Conservation (phyloP, 169 alveolate species). For the Plasmodium vinckei region DNA sequence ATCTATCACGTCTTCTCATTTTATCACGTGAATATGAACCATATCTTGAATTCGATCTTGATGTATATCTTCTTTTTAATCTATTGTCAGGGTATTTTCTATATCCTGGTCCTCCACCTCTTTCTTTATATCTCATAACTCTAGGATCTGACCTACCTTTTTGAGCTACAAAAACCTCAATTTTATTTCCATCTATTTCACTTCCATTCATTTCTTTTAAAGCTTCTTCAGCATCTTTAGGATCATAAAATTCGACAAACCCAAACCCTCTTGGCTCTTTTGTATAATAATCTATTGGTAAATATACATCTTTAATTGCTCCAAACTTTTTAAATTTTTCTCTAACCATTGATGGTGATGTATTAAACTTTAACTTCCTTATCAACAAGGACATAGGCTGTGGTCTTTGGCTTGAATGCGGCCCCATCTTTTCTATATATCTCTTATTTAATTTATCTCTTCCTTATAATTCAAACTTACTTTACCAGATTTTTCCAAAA, state of each 20-base stretch:
- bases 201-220: conserved; percentile 87
- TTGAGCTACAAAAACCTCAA: conserved; percentile 85
- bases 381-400: conserved; percentile 87
- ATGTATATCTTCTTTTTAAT: conserved; percentile 50
- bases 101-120: conserved; percentile 39
- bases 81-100: conserved; percentile 54
- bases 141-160: conserved; percentile 86
- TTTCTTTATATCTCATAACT: conserved; percentile 71
- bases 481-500: too few species aligned
- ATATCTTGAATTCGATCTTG: conserved; percentile 49
- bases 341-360: conserved; percentile 89
- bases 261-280: conserved; percentile 93
- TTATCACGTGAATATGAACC: conserved; percentile 68
- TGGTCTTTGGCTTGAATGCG: conserved; percentile 66
- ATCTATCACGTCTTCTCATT: conserved; percentile 65
- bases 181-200: conserved; percentile 83
- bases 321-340: conserved; percentile 88
- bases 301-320: conserved; percentile 91
- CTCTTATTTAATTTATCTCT: background rate
- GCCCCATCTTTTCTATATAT: conserved; percentile 47
- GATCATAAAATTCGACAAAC: conserved; percentile 88
- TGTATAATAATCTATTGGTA: conserved; percentile 93
- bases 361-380: conserved; percentile 86
- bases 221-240: conserved; percentile 90
- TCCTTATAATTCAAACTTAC: background rate